Evolutionary conservation across 1,284 basidiomycete genomes (phyloP), one percentile per base, ranked within the genome.

Genomic region (Fereydounia khargensis): DNA sequence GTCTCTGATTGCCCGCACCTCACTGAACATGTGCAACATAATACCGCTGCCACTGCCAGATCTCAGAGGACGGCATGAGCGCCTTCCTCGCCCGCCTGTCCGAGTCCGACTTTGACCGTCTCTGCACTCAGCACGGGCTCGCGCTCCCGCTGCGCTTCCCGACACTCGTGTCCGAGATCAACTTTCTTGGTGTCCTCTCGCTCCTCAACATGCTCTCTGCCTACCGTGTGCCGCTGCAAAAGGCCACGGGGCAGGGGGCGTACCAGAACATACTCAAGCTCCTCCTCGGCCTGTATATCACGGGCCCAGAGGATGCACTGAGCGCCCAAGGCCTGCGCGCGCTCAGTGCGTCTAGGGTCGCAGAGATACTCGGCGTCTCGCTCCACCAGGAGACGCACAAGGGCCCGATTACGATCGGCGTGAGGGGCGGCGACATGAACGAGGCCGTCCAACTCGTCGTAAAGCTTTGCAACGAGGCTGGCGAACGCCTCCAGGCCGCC

Each of bases 361-460:
- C 67, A 3, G 58, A 58, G 16, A 16, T 69, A 7, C 18, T 69
- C 6, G 55, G 62, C 3, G 65, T 72, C 6, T 47, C 57, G 24
- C 48, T 68, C 16, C 68, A 70, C 68, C 75, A 82, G 32, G 90
- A 94, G 76, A 79, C 79, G 43, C 79, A 83, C 19, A 89, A 92
- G 69, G 82, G 83, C 35, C 79, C 77, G 4, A 80, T 92, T 17
- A 82, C 79, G 0, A 81, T 94, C 6, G 89, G 89, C 10, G 82
- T 86, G 67, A 39, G 41, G 10, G 85, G 86, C 1, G 89, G 88
- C 0, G 84, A 82, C 3, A 76, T 89, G 49, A 82, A 85, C 69
- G 85, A 89, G 66, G 77, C 89, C 8, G 84, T 89, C 10, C 81
- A 81, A 51, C 78, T 87, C 32, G 80, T 92, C 19, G 82, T 82